Evolutionary conservation across 352 stramenopile genomes (phyloP), one percentile per base, ranked within the genome.

Genomic region (Phytophthora pinifolia): DNA sequence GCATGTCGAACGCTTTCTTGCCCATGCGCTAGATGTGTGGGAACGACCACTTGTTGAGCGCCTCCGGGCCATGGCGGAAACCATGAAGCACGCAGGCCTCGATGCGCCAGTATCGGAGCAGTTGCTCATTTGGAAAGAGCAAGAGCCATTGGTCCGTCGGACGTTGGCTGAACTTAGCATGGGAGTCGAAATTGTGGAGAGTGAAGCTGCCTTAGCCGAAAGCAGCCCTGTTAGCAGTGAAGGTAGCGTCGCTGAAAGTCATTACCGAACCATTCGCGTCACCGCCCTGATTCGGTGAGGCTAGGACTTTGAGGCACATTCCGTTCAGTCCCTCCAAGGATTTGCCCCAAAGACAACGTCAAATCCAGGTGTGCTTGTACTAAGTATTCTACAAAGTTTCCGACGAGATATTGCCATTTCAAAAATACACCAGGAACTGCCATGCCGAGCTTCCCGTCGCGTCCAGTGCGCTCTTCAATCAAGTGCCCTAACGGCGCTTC

Each of bases 1-100:
- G 25, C 79, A 92, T 32, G 50, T 94, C 4, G 79, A 94, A 9
- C 42, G 55, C 2, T 94, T 94, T 46, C 64, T 94, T 9, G 75
- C 67, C 35, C 77, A 88, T 38, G 80, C 80, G 25, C 75, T 90
- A 58, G 49, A 70, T 15, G 73, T 86, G 12, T 94, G 84, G 84
- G 65, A 86, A 46, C 54, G 54, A 29, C 81, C 81, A 1, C 70
- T 94, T n/a, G 64, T 70, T 8, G 59, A 74, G 38, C 63, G 63
- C 22, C 53, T 91, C 12, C 53, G 33, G 10, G 49, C 44, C 22
- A 78, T 83, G 59, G 58, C 65, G 6, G 39, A 76, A 32, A 32
- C 39, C 6, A 54, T 67, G 13, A 66, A 57, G 33, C n/a, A 27
- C 15, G 43, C 52, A 46, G 58, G 20, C 39, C 12, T 30, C 31